Evolutionary conservation across 768 basidiomycete genomes (phyloP).

Genomic region (Pulveroboletus sp.): DNA sequence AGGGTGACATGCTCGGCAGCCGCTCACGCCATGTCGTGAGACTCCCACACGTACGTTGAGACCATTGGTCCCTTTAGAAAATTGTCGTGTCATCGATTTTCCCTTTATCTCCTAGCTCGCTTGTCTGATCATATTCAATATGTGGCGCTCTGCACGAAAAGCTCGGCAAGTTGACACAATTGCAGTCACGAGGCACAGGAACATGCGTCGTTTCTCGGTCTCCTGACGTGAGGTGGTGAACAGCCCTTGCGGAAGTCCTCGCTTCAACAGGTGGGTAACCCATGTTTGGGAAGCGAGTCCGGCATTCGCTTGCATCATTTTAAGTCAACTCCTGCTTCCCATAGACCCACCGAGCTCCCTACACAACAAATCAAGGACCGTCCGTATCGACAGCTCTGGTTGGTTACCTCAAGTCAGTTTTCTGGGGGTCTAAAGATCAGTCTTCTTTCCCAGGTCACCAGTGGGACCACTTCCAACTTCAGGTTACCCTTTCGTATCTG

Average conservation of each 20-base stretch:
- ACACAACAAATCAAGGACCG: slow-evolving; percentile 1
- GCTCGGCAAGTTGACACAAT: background rate
- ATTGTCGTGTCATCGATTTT: too few species aligned
- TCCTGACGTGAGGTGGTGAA: background rate
- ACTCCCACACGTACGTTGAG: background rate
- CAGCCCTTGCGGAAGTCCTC: background rate
- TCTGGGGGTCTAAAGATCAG: background rate
- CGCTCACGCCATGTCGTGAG: background rate
- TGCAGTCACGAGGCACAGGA: background rate
- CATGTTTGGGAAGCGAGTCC: slow-evolving; percentile 7
- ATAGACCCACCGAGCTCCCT: background rate
- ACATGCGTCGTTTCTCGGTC: background rate
- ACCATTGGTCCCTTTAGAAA: too few species aligned
- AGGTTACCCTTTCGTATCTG: background rate
- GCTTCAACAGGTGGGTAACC: background rate
- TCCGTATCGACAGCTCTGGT: slow-evolving; percentile 1
- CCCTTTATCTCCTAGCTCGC: background rate
- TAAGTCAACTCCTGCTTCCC: background rate
- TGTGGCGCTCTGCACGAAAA: too few species aligned
- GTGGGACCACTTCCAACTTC: background rate
- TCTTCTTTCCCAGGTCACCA: background rate
- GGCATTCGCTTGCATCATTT: background rate
- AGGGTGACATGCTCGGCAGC: background rate
- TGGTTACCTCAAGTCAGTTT: background rate
- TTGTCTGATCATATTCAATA: too few species aligned